Base-by-base conservation (phyloP, 192 early-diverging fungal genomes). In the Coemansia sp. region DNA sequence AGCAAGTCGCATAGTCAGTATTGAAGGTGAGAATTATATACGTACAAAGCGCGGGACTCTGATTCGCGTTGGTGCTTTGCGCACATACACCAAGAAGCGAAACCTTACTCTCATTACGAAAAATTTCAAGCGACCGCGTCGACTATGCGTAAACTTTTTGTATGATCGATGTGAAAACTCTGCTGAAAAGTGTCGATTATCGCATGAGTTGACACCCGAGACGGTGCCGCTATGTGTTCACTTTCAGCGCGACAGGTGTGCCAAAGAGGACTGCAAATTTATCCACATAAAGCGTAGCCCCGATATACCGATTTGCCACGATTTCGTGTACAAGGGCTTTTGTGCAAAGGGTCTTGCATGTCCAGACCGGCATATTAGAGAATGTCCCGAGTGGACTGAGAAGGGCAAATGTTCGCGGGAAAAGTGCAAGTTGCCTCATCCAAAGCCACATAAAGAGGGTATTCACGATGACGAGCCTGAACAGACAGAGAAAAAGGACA, bases 321-420 rank as follows among this genome's bases (percentile, higher is more conserved):
- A 64, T 2, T 89, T 89, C 72, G 79, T 81, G 0, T 72, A 76
- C 17, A 73, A 80, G 27, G 85, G 85, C 0, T 83, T 65, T 53
- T 89, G 87, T 52, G 62, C 75, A 9, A 71, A 75, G 32, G 87
- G 83, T 15, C 24, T 18, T 0, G 50, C 55, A 6, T 89, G 87
- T 48, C 57, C 59, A 15, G 60, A 83, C 41, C 77, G 82, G 3
- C 87, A 89, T 60, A 77, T 86, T 4, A 78, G 79, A 62, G 78
- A 86, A 17, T 89, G 87, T 33, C 87, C 87, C 0, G 83, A 83
- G 51, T 86, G 84, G 76, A 78, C 71, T 0, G 82, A 82, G 14
- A 80, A 81, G 19, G 67, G 69, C 9, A 79, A 79, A 20, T 89
- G 87, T 46, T 46, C 62, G 14, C 65, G 57, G 22, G 39, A 50